These are phyloP conservation scores for Trichophyton rubrum DNA, from an alignment of 2,329 filamentous ascomycete species.

Conservation along the genomic window DNA sequence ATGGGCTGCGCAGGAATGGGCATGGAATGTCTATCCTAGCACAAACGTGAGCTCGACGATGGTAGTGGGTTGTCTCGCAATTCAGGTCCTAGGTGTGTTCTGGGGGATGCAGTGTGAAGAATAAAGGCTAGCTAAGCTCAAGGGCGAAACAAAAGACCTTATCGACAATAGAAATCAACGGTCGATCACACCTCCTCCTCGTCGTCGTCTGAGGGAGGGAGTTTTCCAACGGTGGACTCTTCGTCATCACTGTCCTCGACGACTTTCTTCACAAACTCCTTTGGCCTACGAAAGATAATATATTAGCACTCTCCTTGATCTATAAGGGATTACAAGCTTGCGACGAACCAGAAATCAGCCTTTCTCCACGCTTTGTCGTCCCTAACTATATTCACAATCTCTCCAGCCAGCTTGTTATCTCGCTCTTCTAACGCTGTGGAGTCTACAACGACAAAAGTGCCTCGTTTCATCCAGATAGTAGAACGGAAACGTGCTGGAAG, in stretches of 20 bases:
- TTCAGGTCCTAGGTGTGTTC: conserved; percentile 50
- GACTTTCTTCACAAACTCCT: conserved; percentile 59
- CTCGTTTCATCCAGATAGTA: conserved; percentile 84
- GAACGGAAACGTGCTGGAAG: conserved; percentile 76
- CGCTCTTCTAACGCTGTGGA: conserved; percentile 50
- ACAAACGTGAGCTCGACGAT: conserved; percentile 49
- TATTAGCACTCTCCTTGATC: conserved; percentile 5
- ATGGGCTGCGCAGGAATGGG: conserved; percentile 76
- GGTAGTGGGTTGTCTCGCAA: conserved; percentile 58
- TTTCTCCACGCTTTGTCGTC: conserved; percentile 91
- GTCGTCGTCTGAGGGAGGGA: conserved; percentile 67
- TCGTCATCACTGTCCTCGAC: conserved; percentile 61
- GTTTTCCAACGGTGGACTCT: conserved; percentile 67
- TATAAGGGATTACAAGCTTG: not conserved
- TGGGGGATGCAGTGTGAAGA: conserved; percentile 28
- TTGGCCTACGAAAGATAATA: conserved; percentile 49
- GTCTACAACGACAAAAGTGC: conserved; percentile 77
- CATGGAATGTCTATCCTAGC: conserved; percentile 91
- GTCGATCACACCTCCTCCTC: conserved; percentile 6
- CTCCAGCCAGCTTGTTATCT: conserved; percentile 68
- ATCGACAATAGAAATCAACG: not conserved
- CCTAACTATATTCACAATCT: conserved; percentile 84
- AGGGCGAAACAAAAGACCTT: not conserved
- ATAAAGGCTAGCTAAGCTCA: conserved; percentile 3
- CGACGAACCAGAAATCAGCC: conserved; percentile 64